Evolutionary conservation across 495 filamentous ascomycete species (phyloP), one percentile per base, ranked within the genome.

Genomic region (Hypoxylon lienhwacheense): DNA sequence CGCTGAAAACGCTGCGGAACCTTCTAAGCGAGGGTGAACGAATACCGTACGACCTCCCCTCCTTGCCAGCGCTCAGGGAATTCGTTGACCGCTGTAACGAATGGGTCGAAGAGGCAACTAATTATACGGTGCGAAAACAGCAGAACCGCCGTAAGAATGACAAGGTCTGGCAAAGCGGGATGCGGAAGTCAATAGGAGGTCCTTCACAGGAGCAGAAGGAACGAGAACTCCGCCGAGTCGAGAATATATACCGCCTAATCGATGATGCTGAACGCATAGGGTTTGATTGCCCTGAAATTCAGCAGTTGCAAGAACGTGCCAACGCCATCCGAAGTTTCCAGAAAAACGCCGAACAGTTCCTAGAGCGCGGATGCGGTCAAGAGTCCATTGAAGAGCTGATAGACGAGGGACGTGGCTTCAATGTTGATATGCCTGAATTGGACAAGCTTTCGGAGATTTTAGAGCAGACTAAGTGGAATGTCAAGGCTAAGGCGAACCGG

Each of bases 121-220:
- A 90, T 68, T 99, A 93, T 77, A 96, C 92, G 59, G 91, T 91
- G 53, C 87, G 93, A 40, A 99, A 99, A 75, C 93, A 97, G 74
- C 92, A 97, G 72, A 96, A 95, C 69, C 87, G 93, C 61, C 90
- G 93, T 53, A 99, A 99, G 73, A 97, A 88, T 70, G 91, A 97
- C 64, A 95, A 92, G 66, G 85, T 82, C 24, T 95, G 89, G 89
- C 89, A 89, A 58, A 85, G 80, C 65, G 69, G 76, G 11, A 67
- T 72, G 32, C 82, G 84, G 51, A 87, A 82, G 67, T 83, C 86
- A 22, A 69, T 77, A 44, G 90, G 88, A 59, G 82, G 75, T 39
- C 79, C 86, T 36, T 39, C 53, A 16, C 68, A 73, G 34, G 92
- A 97, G 70, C 78, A 87, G 66, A 91, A 96, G 73, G 93, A 97